Evolutionary conservation across 1,139 yeast species (phyloP), one percentile per base, ranked within the genome.

Genomic region (Hyphopichia burtonii): DNA sequence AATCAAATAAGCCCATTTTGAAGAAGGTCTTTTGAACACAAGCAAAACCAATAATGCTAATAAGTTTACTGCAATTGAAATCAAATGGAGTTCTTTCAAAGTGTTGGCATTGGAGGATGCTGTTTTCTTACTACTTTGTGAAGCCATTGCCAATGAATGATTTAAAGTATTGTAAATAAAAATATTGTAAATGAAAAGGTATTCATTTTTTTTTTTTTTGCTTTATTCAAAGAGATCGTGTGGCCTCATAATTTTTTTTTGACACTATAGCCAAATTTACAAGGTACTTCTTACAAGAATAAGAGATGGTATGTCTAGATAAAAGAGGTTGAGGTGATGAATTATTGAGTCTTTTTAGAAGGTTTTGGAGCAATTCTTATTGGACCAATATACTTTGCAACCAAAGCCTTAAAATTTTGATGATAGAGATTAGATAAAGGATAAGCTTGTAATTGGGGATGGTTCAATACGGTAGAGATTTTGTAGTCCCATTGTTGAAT

Each of bases 101-200:
- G 79, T 72, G 36, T 71, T 68, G 10, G 63, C 56, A 54, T 88
- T 88, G 46, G 79, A 55, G 0, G 66, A 65, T 0, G 94, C 95
- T 50, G 75, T 80, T 54, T 85, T 86, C 66, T 88, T 88, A 28
- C 79, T 79, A 50, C 77, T 70, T 47, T 63, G 69, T 8, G 76
- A 65, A 14, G 76, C 77, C 78, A 72, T 72, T 20, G 8, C 23
- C 8, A 8, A 20, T 20, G 23, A 20, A n/a, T n/a, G n/a, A n/a
- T n/a, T n/a, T n/a, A n/a, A n/a, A n/a, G n/a, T n/a, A n/a, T n/a
- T n/a, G n/a, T n/a, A n/a, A n/a, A n/a, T n/a, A n/a, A n/a, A n/a
- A n/a, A n/a, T n/a, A n/a, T n/a, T n/a, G n/a, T n/a, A n/a, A n/a
- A n/a, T n/a, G n/a, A n/a, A n/a, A n/a, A n/a, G n/a, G n/a, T n/a